These are phyloP conservation scores for Phyllosticta citrichinensis DNA, from an alignment of 2,329 filamentous ascomycete species.

Conservation along the genomic window DNA sequence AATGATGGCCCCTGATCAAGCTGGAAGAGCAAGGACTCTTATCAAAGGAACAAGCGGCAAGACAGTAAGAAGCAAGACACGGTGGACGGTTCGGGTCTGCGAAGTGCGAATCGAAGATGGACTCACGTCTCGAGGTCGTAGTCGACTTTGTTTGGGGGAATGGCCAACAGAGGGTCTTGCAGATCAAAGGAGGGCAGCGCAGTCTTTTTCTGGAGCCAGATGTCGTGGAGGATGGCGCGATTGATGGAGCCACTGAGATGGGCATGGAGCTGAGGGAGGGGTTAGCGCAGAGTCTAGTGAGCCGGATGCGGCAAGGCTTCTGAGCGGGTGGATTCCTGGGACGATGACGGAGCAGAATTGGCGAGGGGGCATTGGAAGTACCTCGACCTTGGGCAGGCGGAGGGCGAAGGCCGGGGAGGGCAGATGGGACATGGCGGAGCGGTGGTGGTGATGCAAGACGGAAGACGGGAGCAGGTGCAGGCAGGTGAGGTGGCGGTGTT, in stretches of 20 bases:
- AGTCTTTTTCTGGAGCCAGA: conserved; percentile 55
- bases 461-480: not conserved
- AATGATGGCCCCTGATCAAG: not conserved
- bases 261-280: conserved; percentile 55
- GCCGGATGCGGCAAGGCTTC: conserved; percentile 6
- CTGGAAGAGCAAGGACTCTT: not conserved
- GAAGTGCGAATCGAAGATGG: not conserved
- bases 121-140: conserved; percentile 58
- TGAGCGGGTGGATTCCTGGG: not conserved
- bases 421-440: not conserved
- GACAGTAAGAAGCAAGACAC: not conserved
- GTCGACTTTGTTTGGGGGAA: conserved; percentile 62
- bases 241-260: conserved; percentile 73
- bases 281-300: conserved; percentile 18
- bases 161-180: conserved; percentile 57
- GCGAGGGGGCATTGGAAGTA: conserved; percentile 17
- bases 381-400: conserved; percentile 35
- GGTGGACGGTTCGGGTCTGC: conserved; percentile 10
- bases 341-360: not conserved
- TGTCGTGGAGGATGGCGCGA: conserved; percentile 59
- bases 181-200: conserved; percentile 43
- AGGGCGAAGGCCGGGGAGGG: conserved; percentile 20
- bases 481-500: not conserved
- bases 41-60: not conserved
- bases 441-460: not conserved